These are phyloP conservation scores for Phytophthora sansomeana DNA, from an alignment of 352 stramenopile genomes.

Conservation along the genomic window DNA sequence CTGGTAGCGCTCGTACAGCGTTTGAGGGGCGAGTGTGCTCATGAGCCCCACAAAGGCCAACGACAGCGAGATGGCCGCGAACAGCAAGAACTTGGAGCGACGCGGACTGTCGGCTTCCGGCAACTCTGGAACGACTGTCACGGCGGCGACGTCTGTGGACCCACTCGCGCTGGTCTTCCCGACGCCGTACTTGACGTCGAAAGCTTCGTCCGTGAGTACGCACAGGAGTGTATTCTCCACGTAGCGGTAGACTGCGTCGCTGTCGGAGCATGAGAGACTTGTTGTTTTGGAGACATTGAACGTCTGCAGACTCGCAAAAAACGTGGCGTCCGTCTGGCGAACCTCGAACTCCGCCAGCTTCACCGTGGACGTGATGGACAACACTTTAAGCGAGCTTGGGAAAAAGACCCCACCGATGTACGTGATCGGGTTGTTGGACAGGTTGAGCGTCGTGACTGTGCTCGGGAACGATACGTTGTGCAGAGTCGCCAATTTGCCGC, in stretches of 20 bases:
- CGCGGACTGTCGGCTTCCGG: conserved; percentile 31
- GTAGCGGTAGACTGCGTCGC: conserved; percentile 32
- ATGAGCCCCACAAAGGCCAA: conserved; percentile 34
- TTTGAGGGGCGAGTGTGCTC: conserved; percentile 28
- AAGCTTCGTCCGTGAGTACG: conserved; percentile 47
- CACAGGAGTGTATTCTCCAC: conserved; percentile 56
- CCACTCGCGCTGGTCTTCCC: conserved; percentile 14
- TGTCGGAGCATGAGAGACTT: conserved; percentile 45
- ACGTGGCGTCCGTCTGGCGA: conserved; percentile 39
- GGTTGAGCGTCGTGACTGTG: conserved; percentile 39
- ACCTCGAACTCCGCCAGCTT: conserved; percentile 53
- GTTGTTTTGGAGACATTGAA: conserved; percentile 49
- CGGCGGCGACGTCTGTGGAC: background rate
- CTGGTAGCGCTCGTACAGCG: conserved; percentile 36
- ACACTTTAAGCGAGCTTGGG: conserved; percentile 27
- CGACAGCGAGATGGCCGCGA: conserved; percentile 23
- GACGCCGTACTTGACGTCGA: conserved; percentile 45
- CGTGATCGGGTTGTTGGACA: conserved; percentile 49
- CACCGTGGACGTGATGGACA: conserved; percentile 35
- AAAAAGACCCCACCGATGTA: conserved; percentile 46
- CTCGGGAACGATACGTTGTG: conserved; percentile 47
- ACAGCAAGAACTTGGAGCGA: conserved; percentile 48
- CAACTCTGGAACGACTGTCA: conserved; percentile 15
- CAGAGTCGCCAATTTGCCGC: conserved; percentile 35
- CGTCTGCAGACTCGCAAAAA: conserved; percentile 33